Base-by-base conservation (phyloP, 2,329 filamentous ascomycete genomes). In the Apiospora rasikravindrae region DNA sequence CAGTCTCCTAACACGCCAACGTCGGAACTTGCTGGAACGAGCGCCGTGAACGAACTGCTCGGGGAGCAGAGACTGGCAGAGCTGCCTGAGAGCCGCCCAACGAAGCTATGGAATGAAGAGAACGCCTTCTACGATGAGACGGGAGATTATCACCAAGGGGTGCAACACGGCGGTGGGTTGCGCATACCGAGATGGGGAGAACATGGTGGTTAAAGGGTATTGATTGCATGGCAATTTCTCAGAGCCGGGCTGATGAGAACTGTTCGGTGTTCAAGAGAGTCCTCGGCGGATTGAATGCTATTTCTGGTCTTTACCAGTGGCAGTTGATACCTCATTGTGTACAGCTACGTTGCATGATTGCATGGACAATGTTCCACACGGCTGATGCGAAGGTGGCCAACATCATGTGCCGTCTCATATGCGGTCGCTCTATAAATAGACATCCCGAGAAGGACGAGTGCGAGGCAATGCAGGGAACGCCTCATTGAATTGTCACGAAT, bases 51-150 rank as follows among this genome's bases (percentile, higher is more conserved):
- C 40, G 66, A 67, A 29, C 66, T 67, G 40, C 66, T 26, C 16
- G 66, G 66, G n/a, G 66, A 67, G 66, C 66, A 67, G n/a, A 26
- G 40, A 4, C 40, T 67, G 16, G 66, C 66, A 24, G 66, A 67
- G 66, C 40, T 67, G n/a, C 51, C 51, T 2, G 51, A 57, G 26
- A 53, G 49, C 11, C 51, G 16, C 14, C 14, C 24, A 5, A 7
- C 24, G 11, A 33, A 6, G 26, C 51, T 26, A 7, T 29, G 51
- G 51, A 5, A 29, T 2, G 24, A 19, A n/a, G 26, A 19, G 16
- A 26, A 26, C 26, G 24, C 14, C 13, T 4, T 8, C 13, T 57
- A 57, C 33, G 13, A 57, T 19, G 51, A 57, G 13, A 26, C 51
- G 51, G 51, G 26, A 19, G 11, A 29, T 2, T 33, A 57, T 16